phyloP scores from a whole-genome alignment of 257 asterid species.

The Solanum sejunctum region DNA sequence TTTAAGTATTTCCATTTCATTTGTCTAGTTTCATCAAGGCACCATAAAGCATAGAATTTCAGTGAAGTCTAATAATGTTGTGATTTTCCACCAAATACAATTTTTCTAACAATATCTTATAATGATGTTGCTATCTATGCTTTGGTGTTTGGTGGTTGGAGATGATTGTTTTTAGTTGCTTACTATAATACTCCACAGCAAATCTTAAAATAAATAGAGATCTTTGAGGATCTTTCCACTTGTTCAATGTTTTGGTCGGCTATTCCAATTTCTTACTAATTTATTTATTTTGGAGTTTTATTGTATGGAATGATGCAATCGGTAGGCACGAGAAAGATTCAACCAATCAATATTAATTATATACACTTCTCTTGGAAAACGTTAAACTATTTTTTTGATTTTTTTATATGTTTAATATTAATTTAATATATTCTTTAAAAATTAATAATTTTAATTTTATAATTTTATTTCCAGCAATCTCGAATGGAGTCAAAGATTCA shows the following conservation, averaged over 20 bases:
- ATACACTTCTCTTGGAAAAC: neutral
- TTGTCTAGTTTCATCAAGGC: neutral
- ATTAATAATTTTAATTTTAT: too few relatives aligned
- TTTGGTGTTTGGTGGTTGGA: neutral
- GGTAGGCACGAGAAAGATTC: neutral
- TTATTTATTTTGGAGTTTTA: neutral
- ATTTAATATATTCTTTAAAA: too few relatives aligned
- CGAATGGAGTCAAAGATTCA: too few relatives aligned
- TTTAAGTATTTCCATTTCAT: neutral
- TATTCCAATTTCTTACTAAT: neutral
- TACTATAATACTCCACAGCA: neutral
- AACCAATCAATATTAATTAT: neutral
- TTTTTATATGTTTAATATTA: too few relatives aligned
- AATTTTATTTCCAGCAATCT: too few relatives aligned
- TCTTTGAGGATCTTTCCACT: neutral
- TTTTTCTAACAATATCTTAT: neutral
- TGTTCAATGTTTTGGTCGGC: neutral
- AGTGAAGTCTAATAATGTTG: neutral
- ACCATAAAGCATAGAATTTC: neutral
- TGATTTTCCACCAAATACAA: neutral
- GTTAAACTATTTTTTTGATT: rapidly evolving
- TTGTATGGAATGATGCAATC: neutral
- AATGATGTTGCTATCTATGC: neutral
- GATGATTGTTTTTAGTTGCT: neutral
- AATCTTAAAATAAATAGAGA: neutral